Base-by-base conservation (phyloP, 352 stramenopile species). In the Pythium grandisporangium region DNA sequence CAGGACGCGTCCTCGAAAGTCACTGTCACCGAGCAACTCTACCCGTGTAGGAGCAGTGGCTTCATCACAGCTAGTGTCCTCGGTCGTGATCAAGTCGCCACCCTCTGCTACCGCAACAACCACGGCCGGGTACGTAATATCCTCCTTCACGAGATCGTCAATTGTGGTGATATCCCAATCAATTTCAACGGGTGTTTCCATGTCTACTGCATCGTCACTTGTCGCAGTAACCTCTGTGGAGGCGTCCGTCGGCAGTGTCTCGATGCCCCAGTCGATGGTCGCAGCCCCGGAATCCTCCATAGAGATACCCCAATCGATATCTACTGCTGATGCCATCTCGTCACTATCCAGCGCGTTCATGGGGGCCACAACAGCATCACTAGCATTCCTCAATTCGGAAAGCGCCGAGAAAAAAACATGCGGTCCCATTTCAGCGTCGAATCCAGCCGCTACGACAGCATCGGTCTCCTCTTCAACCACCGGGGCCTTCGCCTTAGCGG, bases 271-370 rank as follows among this genome's bases (percentile, higher is more conserved):
- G 46, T 86, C 73, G 43, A 85, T 86, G 23, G 47, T 52, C 4
- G 37, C 60, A 4, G 39, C 50, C 25, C 52, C 58, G 25, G 48
- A 66, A 7, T 63, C 56, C 6, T 74, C 68, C 19, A 79, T 41
- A 19, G 73, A 79, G 23, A 87, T 80, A 46, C 85, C 69, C 75
- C 70, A 89, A 44, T 72, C 75, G 43, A 89, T 83, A 29, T 85
- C 69, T 14, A 59, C 63, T 16, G 63, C 70, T 43, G 72, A 65
- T 0, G 56, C 61, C 29, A 83, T 70, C 41, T 80, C 80, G 42
- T 84, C 56, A n/a, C n/a, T n/a, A n/a, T n/a, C n/a, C n/a, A n/a
- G n/a, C 2, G 76, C 35, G 6, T 45, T 38, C n/a, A 37, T 16
- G 5, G 45, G 27, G 1, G 33, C 8, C 37, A 61, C 48, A 20